Evolutionary conservation across 176 grass and related monocot species (phyloP), one percentile per base, ranked within the genome.

Genomic region (Poa pratensis): DNA sequence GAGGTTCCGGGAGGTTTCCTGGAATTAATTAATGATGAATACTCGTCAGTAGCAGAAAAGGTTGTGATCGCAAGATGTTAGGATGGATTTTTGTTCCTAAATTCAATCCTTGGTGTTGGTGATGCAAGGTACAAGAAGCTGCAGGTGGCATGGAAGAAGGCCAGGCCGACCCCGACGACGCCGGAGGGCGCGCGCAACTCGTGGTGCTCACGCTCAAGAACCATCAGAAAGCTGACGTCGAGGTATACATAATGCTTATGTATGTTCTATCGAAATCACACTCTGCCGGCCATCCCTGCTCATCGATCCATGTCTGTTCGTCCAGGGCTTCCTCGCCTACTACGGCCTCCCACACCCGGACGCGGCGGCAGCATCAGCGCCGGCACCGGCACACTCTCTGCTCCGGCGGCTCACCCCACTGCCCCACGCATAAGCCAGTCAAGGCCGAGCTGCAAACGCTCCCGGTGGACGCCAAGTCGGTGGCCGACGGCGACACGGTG

Each of bases 361-460:
- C 53, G 74, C 69, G 4, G 81, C 81, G 0, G 11, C 84, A 39
- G 13, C 13, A 46, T 45, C 69, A 7, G 2, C 69, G 17, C 43
- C 71, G 2, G 7, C 45, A 8, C 14, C 70, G 5, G 20, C 68
- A 26, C 7, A 46, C 0, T 16, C 43, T 5, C 62, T 15, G 26
- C 61, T 2, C 53, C 89, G 17, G 62, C 48, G 39, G 18, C 24
- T 27, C 87, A 82, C 62, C 85, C 81, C 46, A 62, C 78, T 42
- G 37, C 83, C 30, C 77, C 11, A 40, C 78, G 37, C 81, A 81
- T 2, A 94, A 92, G 55, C 90, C 92, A 0, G 88, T 82, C 66
- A 99, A 96, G 79, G 92, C 89, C 51, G 96, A 99, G 80, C 88
- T 99, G 26, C 90, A 96, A 40, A 96, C 96, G 42, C 93, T 99